Base-by-base conservation (phyloP, 345 rosid genomes). In the Populus pruinosa region DNA sequence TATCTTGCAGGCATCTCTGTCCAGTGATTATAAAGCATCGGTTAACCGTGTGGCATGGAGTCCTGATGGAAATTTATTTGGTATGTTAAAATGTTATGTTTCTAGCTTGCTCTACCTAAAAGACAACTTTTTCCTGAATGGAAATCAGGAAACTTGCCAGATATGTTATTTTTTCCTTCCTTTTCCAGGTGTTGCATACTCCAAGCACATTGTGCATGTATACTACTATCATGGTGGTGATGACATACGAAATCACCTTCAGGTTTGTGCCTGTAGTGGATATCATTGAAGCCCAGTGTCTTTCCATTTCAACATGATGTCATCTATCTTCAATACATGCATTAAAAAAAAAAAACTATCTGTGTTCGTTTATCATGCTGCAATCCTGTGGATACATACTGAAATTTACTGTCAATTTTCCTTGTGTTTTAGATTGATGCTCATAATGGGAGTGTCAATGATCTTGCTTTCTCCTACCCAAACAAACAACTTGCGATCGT, bases 21-120 rank as follows among this genome's bases (percentile, higher is more conserved):
- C 87, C 53, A 88, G 56, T 81, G 98, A 89, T 80, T 82, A 79
- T 75, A 66, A 90, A 67, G 90, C 86, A 73, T 86, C 94, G 0
- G 92, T 92, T 69, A 92, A 94, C 80, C 91, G 96, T 77, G 98
- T 91, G 71, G 85, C 85, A 72, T 94, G 98, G 98, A 92, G 97
- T 81, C 90, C 97, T 25, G 93, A 94, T 86, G 98, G 98, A 87
- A 71, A 78, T 71, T 84, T 90, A 47, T 92, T 94, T 84, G 97
- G 98, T 92, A 87, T 62, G 33, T 77, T 67, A 21, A 72, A 63
- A 39, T 72, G 31, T 55, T 50, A 17, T 67, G 13, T 18, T 50
- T 47, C 29, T 71, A 65, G 67, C 55, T 44, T 81, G 33, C 67
- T 43, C 71, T 59, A 50, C 61, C 21, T 31, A 11, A 69, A 72